Evolutionary conservation across 2,329 filamentous ascomycete species (phyloP), one percentile per base, ranked within the genome.

Genomic region (Hypoxylon sp.): DNA sequence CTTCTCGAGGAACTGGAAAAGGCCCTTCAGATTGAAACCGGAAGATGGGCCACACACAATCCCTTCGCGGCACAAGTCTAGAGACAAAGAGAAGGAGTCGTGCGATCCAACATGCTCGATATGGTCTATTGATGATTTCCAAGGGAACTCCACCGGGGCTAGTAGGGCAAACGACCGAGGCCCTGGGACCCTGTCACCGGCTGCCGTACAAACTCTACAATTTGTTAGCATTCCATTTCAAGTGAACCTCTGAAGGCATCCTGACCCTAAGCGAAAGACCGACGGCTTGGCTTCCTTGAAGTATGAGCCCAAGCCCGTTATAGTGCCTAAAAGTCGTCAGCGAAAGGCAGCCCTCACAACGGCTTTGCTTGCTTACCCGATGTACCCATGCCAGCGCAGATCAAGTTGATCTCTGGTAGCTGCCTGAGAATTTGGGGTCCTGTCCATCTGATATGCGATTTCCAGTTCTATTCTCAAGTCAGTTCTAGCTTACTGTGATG

Each of bases 21-120:
- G 72, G 9, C 87, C 85, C 57, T 81, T 70, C 0, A 89, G 76
- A 55, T 85, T 87, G 70, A 88, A 85, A 0, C 87, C 87, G 0
- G 86, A 89, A 0, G 86, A 88, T 0, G 87, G 87, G 0, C 87
- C 87, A 40, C 84, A 87, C 5, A 89, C 79, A 5, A 89, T 74
- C 0, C 87, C 87, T 52, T 88, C 78, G 1, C 87, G 80, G 22
- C 81, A 87, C 1, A 90, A 77, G 11, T 83, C 77, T 26, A 89
- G 72, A 0, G 86, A 89, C 6, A 84, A 65, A 0, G 78, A 75
- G 71, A 82, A 89, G 0, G 87, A 85, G 36, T 87, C 83, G 6
- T 78, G 74, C 0, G 85, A 88, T 1, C 81, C 82, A 1, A 89
- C 85, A 53, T 87, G 81, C 60, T 88, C 85, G 7, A 88, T 82